These are phyloP conservation scores for Colletotrichum coccodes DNA, from an alignment of 2,329 filamentous ascomycete species.

Conservation along the genomic window DNA sequence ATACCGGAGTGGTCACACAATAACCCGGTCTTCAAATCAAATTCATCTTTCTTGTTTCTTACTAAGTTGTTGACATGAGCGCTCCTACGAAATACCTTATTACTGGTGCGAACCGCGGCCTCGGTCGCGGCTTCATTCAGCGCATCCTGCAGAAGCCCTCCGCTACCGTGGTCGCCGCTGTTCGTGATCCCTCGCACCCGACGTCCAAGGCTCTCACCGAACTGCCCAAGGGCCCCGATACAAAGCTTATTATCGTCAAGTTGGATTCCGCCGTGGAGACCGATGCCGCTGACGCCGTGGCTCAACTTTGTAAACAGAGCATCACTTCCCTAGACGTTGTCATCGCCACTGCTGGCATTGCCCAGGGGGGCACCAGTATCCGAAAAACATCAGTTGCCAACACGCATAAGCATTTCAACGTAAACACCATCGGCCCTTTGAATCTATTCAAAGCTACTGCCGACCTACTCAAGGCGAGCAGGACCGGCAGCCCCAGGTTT, in stretches of 20 bases:
- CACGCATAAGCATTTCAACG: constrained; percentile 47
- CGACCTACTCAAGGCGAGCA: constrained; percentile 38
- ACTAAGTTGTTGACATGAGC: constrained; percentile 40
- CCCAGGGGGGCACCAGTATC: constrained; percentile 42
- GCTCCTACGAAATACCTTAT: constrained; percentile 44
- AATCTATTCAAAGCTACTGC: constrained; percentile 37
- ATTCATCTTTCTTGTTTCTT: background rate
- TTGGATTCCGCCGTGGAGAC: constrained; percentile 48
- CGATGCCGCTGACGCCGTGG: constrained; percentile 45
- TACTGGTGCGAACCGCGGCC: constrained; percentile 49
- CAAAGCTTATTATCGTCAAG: constrained; percentile 51
- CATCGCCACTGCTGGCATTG: constrained; percentile 62
- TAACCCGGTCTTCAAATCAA: background rate
- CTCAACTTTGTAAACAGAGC: constrained; percentile 35
- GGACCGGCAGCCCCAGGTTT: constrained; percentile 38
- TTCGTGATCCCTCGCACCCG: constrained; percentile 42
- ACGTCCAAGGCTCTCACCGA: constrained; percentile 41
- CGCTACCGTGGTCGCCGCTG: constrained; percentile 57
- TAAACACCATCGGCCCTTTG: constrained; percentile 45
- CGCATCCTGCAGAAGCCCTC: constrained; percentile 60
- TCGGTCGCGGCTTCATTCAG: constrained; percentile 46
- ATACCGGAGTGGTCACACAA: too few relatives aligned
- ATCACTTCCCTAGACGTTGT: constrained; percentile 59
- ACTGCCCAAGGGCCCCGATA: constrained; percentile 47
- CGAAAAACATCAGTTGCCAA: constrained; percentile 46